Evolutionary conservation across 805 yeast genomes (phyloP).

Genomic region (Sungouiella thailandica): DNA sequence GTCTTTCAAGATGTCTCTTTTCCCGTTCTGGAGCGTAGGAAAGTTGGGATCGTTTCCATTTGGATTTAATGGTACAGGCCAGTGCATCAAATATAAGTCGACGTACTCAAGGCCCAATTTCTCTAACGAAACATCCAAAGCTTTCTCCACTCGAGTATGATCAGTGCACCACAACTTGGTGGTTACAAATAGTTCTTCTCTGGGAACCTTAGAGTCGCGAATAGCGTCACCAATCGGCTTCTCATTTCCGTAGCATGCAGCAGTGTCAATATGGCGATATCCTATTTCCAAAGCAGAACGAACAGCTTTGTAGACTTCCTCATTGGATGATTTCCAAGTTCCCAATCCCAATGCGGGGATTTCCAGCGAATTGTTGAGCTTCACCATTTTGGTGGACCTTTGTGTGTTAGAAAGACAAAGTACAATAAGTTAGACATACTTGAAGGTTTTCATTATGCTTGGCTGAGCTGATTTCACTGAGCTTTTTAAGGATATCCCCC

Average conservation of each 20-base stretch:
- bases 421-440: too few species aligned
- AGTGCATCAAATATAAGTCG: constrained; percentile 74
- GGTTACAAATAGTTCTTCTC: constrained; percentile 64
- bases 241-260: constrained; percentile 13
- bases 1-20: constrained; percentile 27
- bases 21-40: constrained; percentile 33
- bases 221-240: constrained; percentile 13
- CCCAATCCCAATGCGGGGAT: constrained; percentile 16
- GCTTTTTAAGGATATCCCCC: too few species aligned
- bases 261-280: constrained; percentile 16
- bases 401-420: too few species aligned
- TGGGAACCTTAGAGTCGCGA: constrained; percentile 26
- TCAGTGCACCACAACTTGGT: constrained; percentile 63
- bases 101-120: constrained; percentile 70
- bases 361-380: constrained; percentile 47
- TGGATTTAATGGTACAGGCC: constrained; percentile 65
- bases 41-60: constrained; percentile 26
- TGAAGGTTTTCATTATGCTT: too few species aligned
- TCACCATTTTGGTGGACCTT: too few species aligned
- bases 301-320: constrained; percentile 55
- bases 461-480: too few species aligned
- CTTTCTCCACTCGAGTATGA: constrained; percentile 47
- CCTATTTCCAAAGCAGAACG: constrained; percentile 47
- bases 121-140: constrained; percentile 53
- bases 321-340: constrained; percentile 61